Evolutionary conservation across 2,329 filamentous ascomycete genomes (phyloP).

Genomic region (Chaetomiaceae sp.): DNA sequence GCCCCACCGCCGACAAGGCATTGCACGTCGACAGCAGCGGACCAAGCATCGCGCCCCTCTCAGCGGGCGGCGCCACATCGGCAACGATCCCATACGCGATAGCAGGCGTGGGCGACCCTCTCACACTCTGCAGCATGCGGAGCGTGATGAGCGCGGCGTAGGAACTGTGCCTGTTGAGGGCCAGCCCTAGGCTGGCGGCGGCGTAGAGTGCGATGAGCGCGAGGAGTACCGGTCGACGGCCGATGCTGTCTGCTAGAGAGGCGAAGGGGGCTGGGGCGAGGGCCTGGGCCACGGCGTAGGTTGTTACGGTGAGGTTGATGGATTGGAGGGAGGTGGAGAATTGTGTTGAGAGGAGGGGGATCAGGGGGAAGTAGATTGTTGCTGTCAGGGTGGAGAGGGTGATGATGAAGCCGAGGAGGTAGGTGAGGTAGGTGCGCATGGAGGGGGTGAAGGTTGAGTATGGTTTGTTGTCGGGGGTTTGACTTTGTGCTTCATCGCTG

Average conservation of each 20-base stretch:
- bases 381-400: constrained; percentile 16
- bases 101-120: constrained; percentile 60
- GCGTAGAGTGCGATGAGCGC: constrained; percentile 51
- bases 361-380: constrained; percentile 45
- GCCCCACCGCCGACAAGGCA: constrained; percentile 32
- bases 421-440: constrained; percentile 7
- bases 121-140: constrained; percentile 53
- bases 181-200: constrained; percentile 50
- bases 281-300: constrained; percentile 57
- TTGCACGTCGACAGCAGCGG: constrained; percentile 52
- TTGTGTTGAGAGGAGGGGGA: constrained; percentile 30
- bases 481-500: not conserved
- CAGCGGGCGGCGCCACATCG: constrained; percentile 59
- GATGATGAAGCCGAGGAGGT: constrained; percentile 11
- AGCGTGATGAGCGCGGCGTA: constrained; percentile 52
- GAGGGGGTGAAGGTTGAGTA: constrained; percentile 1
- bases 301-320: constrained; percentile 45
- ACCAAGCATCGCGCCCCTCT: constrained; percentile 65
- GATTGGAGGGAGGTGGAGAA: constrained; percentile 29
- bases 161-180: constrained; percentile 44
- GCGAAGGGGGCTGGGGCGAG: constrained; percentile 54
- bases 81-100: constrained; percentile 64
- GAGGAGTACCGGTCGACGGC: constrained; percentile 53
- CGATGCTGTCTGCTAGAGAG: constrained; percentile 50
- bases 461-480: not conserved